A percentile compares a stretch with the other conserved stretches of the same genome.
These are phyloP conservation scores for Phytophthora parvispora DNA, from an alignment of 352 stramenopile species.

Conservation along the genomic window DNA sequence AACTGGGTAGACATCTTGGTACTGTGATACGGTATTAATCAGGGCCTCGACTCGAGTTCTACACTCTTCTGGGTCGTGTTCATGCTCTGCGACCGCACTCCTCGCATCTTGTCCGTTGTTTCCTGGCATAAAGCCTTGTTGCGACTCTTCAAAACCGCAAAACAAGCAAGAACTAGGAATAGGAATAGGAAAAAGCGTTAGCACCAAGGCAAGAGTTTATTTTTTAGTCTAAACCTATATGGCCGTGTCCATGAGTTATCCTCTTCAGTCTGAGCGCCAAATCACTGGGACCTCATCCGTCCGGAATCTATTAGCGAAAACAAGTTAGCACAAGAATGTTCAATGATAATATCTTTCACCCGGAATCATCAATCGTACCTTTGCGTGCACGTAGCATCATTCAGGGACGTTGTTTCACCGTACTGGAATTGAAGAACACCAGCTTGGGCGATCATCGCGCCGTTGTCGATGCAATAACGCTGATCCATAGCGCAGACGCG, in stretches of 20 bases:
- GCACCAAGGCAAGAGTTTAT: constrained; percentile 19
- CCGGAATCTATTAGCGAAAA: constrained; percentile 84
- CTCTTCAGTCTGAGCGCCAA: constrained; percentile 91
- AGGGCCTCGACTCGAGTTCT: constrained; percentile 34
- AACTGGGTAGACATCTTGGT: constrained; percentile 43
- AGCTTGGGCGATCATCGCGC: constrained; percentile 99
- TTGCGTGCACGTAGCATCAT: constrained; percentile 96
- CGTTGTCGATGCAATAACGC: constrained; percentile 99
- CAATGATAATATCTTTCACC: not conserved
- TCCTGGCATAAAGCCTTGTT: no score
- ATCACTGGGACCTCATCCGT: constrained; percentile 99
- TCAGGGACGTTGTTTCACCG: constrained; percentile 90
- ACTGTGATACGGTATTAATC: constrained; percentile 38
- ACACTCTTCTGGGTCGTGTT: constrained; percentile 11
- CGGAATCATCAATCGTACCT: constrained; percentile 51
- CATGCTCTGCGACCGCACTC: not conserved
- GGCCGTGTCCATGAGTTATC: not conserved
- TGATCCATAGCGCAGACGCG: constrained; percentile 99
- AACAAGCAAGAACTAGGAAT: no score
- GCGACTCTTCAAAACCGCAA: no score
- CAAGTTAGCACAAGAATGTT: not conserved
- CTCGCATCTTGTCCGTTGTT: not conserved
- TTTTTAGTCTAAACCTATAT: constrained; percentile 2
- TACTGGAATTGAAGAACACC: constrained; percentile 98
- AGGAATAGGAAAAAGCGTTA: no score